Conservation (phyloP, 139 green algal genomes). For the Tetratostichococcus sp. region DNA sequence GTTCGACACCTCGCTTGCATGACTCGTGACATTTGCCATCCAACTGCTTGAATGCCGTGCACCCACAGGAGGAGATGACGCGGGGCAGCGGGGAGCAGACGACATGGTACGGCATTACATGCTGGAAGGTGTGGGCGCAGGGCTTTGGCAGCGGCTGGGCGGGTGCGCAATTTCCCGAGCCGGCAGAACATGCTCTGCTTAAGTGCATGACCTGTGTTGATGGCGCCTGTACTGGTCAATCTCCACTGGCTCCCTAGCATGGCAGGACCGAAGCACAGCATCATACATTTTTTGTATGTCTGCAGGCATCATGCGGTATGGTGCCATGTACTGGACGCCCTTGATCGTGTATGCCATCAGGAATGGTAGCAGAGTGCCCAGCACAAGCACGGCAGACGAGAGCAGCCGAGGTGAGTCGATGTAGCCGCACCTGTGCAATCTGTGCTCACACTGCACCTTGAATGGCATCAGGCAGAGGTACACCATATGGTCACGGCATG, state of each 20-base stretch:
- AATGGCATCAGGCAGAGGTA: no score
- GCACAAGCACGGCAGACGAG: not conserved
- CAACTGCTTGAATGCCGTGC: no score
- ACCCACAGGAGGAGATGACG: conserved; percentile 9
- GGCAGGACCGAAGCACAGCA: no score
- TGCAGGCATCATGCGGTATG: conserved; percentile 3
- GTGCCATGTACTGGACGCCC: conserved; percentile 11
- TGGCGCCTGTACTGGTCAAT: no score
- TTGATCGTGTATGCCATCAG: conserved; percentile 4
- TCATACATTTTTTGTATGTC: no score
- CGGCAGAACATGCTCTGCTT: no score
- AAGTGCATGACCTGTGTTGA: no score
- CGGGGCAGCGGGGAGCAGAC: not conserved
- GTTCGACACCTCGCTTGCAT: no score
- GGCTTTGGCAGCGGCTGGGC: conserved; percentile 7
- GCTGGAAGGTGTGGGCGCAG: conserved; percentile 17
- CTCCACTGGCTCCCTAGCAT: no score
- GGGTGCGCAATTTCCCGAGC: not conserved
- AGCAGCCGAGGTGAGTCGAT: not conserved
- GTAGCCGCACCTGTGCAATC: not conserved
- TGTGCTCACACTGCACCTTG: no score
- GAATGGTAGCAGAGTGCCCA: not conserved
- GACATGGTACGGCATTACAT: conserved; percentile 2
- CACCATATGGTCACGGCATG: not conserved
- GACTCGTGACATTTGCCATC: no score